Evolutionary conservation across 78 protist species (phyloP), one percentile per base, ranked within the genome.

Genomic region (Capsaspora owczarzaki): DNA sequence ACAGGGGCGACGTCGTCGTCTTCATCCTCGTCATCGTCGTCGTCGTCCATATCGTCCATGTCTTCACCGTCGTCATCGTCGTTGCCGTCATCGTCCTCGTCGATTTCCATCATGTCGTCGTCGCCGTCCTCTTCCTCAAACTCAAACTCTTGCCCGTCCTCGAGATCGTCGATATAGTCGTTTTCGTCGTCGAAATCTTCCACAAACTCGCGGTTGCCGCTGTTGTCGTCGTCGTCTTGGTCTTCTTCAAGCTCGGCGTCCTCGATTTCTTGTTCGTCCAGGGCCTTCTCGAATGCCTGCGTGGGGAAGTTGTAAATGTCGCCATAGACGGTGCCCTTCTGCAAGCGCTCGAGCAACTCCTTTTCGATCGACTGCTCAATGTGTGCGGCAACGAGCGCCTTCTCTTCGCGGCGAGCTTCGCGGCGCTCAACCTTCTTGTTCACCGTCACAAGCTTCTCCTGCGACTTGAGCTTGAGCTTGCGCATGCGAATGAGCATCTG

Each of bases 401-500:
- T 92, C n/a, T 25, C 72, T 46, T 90, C 94, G 38, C 94, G 70
- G 37, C 78, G 74, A 41, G 37, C 37, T 77, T 93, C 97, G 29
- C 93, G 82, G 63, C 85, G 47, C 68, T 95, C 97, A 43, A 86
- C 83, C 78, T 92, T 93, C 85, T 87, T 89, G 74, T 90, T 87
- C 47, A 91, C 81, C 12, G 91, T 82, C 23, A 94, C 93, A 31
- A 91, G 81, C 86, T 94, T 85, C 77, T 66, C 47, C 33, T 53
- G 69, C 43, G 87, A 78, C 77, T 89, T 85, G 51, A 89, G 83
- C 71, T 47, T 40, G 43, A 95, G 79, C 53, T 91, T 89, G 33
- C 98, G 82, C 94, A 81, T 87, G 79, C 99, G 90, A 56, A 94
- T 90, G 33, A 97, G 79, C 87, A 90, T 89, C 85, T 95, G 97